Percentiles rank a stretch among this genome's conserved stretches.
Evolutionary conservation across 2,329 filamentous ascomycete species (phyloP).

Genomic region (Penicillium glabrum): DNA sequence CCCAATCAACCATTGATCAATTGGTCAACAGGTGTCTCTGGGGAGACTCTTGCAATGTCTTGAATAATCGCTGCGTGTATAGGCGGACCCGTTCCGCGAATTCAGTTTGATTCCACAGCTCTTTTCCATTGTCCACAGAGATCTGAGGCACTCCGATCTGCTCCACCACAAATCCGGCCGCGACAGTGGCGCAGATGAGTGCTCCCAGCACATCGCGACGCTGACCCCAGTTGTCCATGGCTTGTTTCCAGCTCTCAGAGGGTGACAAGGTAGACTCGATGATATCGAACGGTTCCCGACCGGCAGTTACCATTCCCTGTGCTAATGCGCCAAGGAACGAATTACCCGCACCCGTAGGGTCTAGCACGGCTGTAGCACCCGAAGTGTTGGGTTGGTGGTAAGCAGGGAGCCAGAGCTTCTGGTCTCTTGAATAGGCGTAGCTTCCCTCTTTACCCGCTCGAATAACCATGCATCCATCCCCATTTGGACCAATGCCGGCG

Average conservation of each 20-base stretch:
- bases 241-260: slow-evolving; percentile 55
- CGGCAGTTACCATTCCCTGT: slow-evolving; percentile 53
- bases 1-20: slow-evolving; percentile 32
- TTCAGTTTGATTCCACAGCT: slow-evolving; percentile 47
- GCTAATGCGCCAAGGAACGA: slow-evolving; percentile 71
- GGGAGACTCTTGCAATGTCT: slow-evolving; percentile 39
- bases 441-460: slow-evolving; percentile 63
- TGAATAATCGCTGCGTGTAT: slow-evolving; percentile 44
- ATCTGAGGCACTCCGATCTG: slow-evolving; percentile 76
- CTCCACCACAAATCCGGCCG: slow-evolving; percentile 91
- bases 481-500: slow-evolving; percentile 37
- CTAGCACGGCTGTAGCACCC: slow-evolving; percentile 60
- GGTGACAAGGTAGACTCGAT: slow-evolving; percentile 40
- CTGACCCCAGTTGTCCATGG: slow-evolving; percentile 48
- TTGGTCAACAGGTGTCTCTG: slow-evolving; percentile 37
- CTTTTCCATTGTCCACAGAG: slow-evolving; percentile 31
- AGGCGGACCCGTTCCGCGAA: slow-evolving; percentile 46
- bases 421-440: slow-evolving; percentile 46
- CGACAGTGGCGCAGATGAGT: slow-evolving; percentile 73
- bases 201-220: slow-evolving; percentile 59
- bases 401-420: slow-evolving; percentile 70
- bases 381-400: slow-evolving; percentile 56
- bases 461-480: slow-evolving; percentile 45
- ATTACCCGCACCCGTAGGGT: slow-evolving; percentile 93
- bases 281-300: slow-evolving; percentile 29